Evolutionary conservation across 148 eudicot species (phyloP).

Genomic region (Dianthus caryophyllus): DNA sequence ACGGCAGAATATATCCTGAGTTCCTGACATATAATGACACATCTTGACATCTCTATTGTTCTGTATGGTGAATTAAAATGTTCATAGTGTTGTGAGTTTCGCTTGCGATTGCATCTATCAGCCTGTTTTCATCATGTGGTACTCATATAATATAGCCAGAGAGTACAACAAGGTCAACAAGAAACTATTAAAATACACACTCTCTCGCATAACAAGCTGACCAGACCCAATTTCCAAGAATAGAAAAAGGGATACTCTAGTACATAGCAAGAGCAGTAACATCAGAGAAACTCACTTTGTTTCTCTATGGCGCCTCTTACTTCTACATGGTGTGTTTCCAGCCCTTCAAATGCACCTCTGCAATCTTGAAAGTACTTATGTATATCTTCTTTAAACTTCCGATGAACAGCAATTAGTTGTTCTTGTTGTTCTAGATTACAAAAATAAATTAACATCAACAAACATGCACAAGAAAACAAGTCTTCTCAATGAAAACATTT

Average conservation of each 20-base stretch:
- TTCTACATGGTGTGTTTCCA: conserved; percentile 56
- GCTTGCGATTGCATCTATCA: neutral
- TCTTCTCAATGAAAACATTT: conserved; percentile 6
- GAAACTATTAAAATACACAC: neutral
- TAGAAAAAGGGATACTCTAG: too few species aligned
- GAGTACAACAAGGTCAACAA: neutral
- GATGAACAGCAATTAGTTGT: conserved; percentile 50
- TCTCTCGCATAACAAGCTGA: neutral
- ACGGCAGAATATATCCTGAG: neutral
- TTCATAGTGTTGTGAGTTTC: neutral
- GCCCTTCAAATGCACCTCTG: conserved; percentile 52
- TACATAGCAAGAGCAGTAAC: too few species aligned
- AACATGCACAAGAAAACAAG: neutral
- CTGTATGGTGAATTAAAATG: neutral
- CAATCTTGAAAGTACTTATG: conserved; percentile 53
- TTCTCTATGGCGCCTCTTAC: conserved; percentile 52
- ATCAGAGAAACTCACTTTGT: conserved; percentile 47
- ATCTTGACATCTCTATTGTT: neutral
- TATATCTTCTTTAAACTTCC: conserved; percentile 64
- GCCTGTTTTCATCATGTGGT: neutral
- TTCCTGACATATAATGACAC: too few species aligned
- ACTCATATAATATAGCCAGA: neutral
- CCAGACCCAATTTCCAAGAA: too few species aligned
- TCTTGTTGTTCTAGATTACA: conserved; percentile 62
- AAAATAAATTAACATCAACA: conserved; percentile 9